These are phyloP conservation scores for Biscutella laevigata DNA, from an alignment of 441 rosid genomes.

Conservation along the genomic window DNA sequence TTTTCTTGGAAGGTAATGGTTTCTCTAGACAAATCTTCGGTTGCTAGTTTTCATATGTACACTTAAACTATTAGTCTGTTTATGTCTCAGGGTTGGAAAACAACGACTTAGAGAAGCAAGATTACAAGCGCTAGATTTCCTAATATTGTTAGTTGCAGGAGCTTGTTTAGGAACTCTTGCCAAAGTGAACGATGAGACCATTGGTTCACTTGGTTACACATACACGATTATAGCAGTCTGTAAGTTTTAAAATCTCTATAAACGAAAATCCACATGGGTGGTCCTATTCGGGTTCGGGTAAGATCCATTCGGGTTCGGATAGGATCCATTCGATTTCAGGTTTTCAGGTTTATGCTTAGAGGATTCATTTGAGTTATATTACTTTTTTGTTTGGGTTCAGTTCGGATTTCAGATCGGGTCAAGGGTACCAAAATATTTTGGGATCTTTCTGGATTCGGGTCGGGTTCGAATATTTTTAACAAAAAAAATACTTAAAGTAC, in stretches of 20 bases:
- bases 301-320: too few relatives aligned
- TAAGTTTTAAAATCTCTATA: slow-evolving; percentile 27
- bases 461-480: too few relatives aligned
- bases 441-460: too few relatives aligned
- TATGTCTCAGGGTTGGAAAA: slow-evolving; percentile 39
- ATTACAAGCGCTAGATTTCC: slow-evolving; percentile 45
- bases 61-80: neutral
- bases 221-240: slow-evolving; percentile 59
- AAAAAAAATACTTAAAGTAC: too few relatives aligned
- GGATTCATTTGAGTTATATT: too few relatives aligned
- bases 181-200: slow-evolving; percentile 52
- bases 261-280: too few relatives aligned
- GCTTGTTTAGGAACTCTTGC: slow-evolving; percentile 66
- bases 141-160: slow-evolving; percentile 51
- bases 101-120: slow-evolving; percentile 57
- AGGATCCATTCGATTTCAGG: too few relatives aligned
- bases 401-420: too few relatives aligned
- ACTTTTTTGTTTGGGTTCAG: too few relatives aligned
- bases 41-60: neutral
- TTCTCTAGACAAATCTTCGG: neutral
- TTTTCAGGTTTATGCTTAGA: too few relatives aligned
- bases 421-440: too few relatives aligned
- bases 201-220: slow-evolving; percentile 49
- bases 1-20: slow-evolving; percentile 43
- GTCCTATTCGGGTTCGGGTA: too few relatives aligned